Evolutionary conservation across 2,329 filamentous ascomycete species (phyloP).

Genomic region (Penicillium sp.): DNA sequence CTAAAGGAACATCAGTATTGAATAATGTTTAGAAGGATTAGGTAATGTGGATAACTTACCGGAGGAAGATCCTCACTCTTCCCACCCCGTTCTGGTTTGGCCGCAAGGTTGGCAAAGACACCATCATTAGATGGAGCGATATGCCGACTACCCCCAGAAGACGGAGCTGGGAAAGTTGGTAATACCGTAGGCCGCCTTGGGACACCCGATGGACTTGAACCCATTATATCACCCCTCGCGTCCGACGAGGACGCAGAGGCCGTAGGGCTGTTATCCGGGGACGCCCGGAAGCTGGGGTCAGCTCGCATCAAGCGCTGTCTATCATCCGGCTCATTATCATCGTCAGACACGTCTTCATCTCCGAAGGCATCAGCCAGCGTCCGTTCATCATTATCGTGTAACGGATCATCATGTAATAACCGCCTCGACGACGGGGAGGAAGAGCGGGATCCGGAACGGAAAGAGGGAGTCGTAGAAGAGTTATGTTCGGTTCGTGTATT

Average conservation of each 20-base stretch:
- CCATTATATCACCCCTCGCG: conserved; percentile 17
- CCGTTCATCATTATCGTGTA: conserved; percentile 61
- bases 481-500: conserved; percentile 29
- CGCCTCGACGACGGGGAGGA: conserved; percentile 61
- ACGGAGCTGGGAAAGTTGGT: conserved; percentile 47
- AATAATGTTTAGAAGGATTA: background rate
- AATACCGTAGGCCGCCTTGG: conserved; percentile 53
- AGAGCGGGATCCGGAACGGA: conserved; percentile 79
- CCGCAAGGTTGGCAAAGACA: conserved; percentile 91
- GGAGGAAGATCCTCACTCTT: conserved; percentile 89
- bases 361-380: conserved; percentile 93
- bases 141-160: conserved; percentile 48
- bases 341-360: conserved; percentile 68
- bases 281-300: conserved; percentile 40
- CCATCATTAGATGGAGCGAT: conserved; percentile 81
- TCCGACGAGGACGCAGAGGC: conserved; percentile 29
- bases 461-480: conserved; percentile 64
- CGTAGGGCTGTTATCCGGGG: conserved; percentile 30
- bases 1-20: conserved; percentile 45
- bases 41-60: conserved; percentile 54
- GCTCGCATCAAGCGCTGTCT: conserved; percentile 80
- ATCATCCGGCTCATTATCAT: conserved; percentile 70
- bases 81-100: conserved; percentile 77
- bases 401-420: conserved; percentile 52
- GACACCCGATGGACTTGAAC: conserved; percentile 28